A percentile compares a stretch with the other conserved stretches of the same genome.
phyloP scores from a whole-genome alignment of 2,329 filamentous ascomycete species.

The Cryoendolithus antarcticus region DNA sequence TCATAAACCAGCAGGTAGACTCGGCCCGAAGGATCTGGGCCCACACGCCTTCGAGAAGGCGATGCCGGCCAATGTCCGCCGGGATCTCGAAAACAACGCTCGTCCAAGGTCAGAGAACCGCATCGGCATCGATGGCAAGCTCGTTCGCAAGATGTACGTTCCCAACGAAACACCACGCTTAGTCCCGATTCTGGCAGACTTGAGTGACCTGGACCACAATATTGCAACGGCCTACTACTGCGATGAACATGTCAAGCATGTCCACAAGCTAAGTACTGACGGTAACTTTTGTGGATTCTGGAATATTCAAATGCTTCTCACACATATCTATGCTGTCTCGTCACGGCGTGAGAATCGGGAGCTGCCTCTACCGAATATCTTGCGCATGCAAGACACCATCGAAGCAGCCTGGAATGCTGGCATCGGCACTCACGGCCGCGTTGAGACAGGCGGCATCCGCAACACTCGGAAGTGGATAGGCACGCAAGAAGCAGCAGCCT shows the following conservation, averaged over 20 bases:
- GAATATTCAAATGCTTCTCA: slow-evolving; percentile 84
- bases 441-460: slow-evolving; percentile 75
- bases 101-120: slow-evolving; percentile 27
- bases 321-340: slow-evolving; percentile 24
- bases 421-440: slow-evolving; percentile 60
- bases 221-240: slow-evolving; percentile 69
- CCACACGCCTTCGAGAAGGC: slow-evolving; percentile 34
- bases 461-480: slow-evolving; percentile 94
- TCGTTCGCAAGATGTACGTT: slow-evolving; percentile 29
- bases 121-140: slow-evolving; percentile 30
- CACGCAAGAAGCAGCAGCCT: slow-evolving; percentile 75
- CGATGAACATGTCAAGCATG: slow-evolving; percentile 59
- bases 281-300: slow-evolving; percentile 91
- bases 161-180: slow-evolving; percentile 34
- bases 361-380: slow-evolving; percentile 53
- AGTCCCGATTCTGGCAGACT: slow-evolving; percentile 33
- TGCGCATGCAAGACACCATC: slow-evolving; percentile 74
- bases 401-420: slow-evolving; percentile 80
- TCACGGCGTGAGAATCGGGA: slow-evolving; percentile 8
- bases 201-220: slow-evolving; percentile 45
- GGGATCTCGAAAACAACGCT: slow-evolving; percentile 28
- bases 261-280: slow-evolving; percentile 68
- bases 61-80: slow-evolving; percentile 33
- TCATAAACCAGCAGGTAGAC: slow-evolving; percentile 9
- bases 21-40: slow-evolving; percentile 32